Percentiles rank a stretch among this genome's conserved stretches.
phyloP scores from a whole-genome alignment of 352 stramenopile genomes.

The Plasmopara muralis region DNA sequence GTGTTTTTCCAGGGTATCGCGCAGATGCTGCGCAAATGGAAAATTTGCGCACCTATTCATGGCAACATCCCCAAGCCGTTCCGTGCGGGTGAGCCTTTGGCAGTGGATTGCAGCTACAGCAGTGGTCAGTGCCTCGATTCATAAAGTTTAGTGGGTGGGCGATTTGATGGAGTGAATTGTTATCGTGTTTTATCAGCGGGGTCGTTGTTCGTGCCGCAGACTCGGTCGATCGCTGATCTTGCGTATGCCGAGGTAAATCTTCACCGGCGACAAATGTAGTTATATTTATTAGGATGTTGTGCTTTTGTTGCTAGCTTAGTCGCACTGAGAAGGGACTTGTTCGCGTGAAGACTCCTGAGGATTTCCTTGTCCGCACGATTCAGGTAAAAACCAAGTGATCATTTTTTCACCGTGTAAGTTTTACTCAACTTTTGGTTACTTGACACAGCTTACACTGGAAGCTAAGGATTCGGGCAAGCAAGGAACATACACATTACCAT shows the following conservation, averaged over 20 bases:
- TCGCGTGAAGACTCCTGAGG: slow-evolving; percentile 66
- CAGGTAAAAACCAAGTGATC: slow-evolving; percentile 29
- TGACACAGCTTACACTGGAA: slow-evolving; percentile 33
- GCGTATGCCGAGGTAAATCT: slow-evolving; percentile 69
- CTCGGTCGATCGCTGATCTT: slow-evolving; percentile 66
- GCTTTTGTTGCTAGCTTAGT: slow-evolving; percentile 39
- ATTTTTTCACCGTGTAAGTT: background rate
- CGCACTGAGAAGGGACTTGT: slow-evolving; percentile 78
- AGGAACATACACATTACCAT: slow-evolving; percentile 38
- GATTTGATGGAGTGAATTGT: background rate
- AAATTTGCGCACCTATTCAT: slow-evolving; percentile 80
- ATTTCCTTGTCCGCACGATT: slow-evolving; percentile 71
- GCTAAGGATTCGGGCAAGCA: slow-evolving; percentile 26
- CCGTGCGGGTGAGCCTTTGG: slow-evolving; percentile 69
- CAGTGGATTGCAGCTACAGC: slow-evolving; percentile 79
- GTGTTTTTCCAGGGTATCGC: slow-evolving; percentile 78
- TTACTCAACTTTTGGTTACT: background rate
- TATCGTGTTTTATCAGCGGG: slow-evolving; percentile 34
- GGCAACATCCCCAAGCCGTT: slow-evolving; percentile 86
- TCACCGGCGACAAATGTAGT: background rate
- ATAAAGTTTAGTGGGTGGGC: background rate
- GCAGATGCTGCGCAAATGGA: slow-evolving; percentile 80
- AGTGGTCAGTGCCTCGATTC: slow-evolving; percentile 37
- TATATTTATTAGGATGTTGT: slow-evolving; percentile 3
- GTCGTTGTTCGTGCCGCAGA: slow-evolving; percentile 64